Evolutionary conservation across 495 filamentous ascomycete genomes (phyloP).

Genomic region (Podospora tetraspora): DNA sequence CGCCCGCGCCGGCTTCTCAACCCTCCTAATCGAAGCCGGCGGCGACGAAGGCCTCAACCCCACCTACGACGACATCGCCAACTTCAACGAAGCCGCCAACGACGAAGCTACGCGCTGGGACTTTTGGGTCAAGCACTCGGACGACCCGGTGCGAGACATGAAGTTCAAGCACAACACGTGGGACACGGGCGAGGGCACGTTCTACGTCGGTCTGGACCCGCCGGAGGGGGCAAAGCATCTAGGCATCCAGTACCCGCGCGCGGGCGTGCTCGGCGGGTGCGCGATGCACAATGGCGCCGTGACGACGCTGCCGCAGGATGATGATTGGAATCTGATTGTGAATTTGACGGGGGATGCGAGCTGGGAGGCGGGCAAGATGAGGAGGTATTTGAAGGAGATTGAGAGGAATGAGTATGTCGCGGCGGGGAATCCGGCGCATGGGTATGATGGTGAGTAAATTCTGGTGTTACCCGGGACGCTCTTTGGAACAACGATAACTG

Average conservation of each 20-base stretch:
- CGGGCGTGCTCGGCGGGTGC: constrained; percentile 44
- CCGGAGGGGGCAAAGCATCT: constrained; percentile 39
- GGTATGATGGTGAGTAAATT: constrained; percentile 32
- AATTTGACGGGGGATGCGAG: constrained; percentile 42
- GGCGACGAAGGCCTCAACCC: constrained; percentile 52
- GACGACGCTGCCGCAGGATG: constrained; percentile 36
- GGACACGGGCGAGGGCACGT: constrained; percentile 40
- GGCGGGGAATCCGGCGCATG: constrained; percentile 35
- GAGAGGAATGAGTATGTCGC: constrained; percentile 42
- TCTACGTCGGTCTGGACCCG: constrained; percentile 44
- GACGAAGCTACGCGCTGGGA: constrained; percentile 47
- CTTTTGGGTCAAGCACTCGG: constrained; percentile 49
- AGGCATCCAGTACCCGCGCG: constrained; percentile 46
- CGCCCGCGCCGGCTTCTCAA: constrained; percentile 54
- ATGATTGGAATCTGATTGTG: constrained; percentile 43
- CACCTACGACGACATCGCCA: constrained; percentile 36
- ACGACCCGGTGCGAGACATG: constrained; percentile 36
- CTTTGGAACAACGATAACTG: background rate
- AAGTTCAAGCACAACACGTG: constrained; percentile 44
- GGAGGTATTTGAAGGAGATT: constrained; percentile 39
- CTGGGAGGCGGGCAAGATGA: constrained; percentile 44
- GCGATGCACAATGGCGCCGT: constrained; percentile 48
- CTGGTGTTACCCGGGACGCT: too few relatives aligned
- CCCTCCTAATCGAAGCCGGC: constrained; percentile 60
- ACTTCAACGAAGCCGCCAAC: constrained; percentile 42